phyloP scores from a whole-genome alignment of 371 early-diverging fungal species.

The Batrachochytrium dendrobatidis region DNA sequence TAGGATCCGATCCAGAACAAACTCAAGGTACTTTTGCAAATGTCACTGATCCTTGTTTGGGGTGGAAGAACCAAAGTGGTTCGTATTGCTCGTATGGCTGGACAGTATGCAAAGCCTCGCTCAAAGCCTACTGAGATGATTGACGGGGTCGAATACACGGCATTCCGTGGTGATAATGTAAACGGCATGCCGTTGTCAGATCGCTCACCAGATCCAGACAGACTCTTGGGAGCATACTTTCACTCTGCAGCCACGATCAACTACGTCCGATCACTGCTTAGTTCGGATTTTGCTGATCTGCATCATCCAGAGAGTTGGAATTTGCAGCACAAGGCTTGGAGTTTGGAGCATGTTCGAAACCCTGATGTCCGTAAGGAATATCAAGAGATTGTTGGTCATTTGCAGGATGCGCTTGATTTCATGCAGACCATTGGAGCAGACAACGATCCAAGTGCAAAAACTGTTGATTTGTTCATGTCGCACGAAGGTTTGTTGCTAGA shows the following conservation, averaged over 20 bases:
- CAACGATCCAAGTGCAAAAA: conserved; percentile 31
- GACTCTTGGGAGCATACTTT: conserved; percentile 88
- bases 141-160: conserved; percentile 63
- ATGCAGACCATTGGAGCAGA: conserved; percentile 81
- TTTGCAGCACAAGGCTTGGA: conserved; percentile 70
- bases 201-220: conserved; percentile 88
- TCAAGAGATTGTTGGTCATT: conserved; percentile 74
- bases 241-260: conserved; percentile 96
- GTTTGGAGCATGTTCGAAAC: conserved; percentile 80
- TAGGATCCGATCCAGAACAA: conserved; percentile 85
- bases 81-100: conserved; percentile 95
- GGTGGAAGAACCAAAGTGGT: conserved; percentile 88
- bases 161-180: conserved; percentile 88
- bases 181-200: conserved; percentile 85
- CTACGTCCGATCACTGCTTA: conserved; percentile 80
- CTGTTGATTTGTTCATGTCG: conserved; percentile 86
- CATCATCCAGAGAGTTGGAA: conserved; percentile 75
- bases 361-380: conserved; percentile 76
- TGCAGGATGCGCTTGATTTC: conserved; percentile 84
- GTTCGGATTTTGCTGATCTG: conserved; percentile 79
- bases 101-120: conserved; percentile 90
- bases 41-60: conserved; percentile 91
- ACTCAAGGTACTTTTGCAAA: conserved; percentile 90
- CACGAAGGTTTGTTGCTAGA: conserved; percentile 92
- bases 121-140: conserved; percentile 83